Evolutionary conservation across 768 basidiomycete species (phyloP).

Genomic region (Galerina marginata): DNA sequence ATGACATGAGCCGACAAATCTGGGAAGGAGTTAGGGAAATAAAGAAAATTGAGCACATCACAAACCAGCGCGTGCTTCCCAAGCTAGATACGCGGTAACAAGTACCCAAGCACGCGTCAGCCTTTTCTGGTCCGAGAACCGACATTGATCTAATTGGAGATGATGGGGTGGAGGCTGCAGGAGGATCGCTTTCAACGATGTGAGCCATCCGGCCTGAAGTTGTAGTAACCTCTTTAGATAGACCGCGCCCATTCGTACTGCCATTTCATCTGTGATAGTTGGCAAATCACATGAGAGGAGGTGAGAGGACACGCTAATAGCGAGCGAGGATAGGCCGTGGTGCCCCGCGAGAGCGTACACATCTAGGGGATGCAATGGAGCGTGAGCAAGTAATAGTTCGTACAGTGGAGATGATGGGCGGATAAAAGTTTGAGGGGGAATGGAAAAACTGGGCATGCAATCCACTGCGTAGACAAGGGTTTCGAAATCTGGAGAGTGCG

Average conservation of each 20-base stretch:
- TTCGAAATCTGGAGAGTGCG: constrained; percentile 7
- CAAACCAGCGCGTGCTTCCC: constrained; percentile 1
- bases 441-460: constrained; percentile 12
- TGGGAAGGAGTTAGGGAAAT: not conserved
- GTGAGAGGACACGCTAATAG: constrained; percentile 13
- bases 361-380: constrained; percentile 12
- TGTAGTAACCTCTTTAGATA: constrained; percentile 18
- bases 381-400: constrained; percentile 15
- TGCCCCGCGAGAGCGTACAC: constrained; percentile 21
- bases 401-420: constrained; percentile 3
- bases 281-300: constrained; percentile 11
- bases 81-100: not conserved
- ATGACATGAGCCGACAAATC: not conserved
- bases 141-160: constrained; percentile 11
- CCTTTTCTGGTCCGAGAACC: constrained; percentile 6
- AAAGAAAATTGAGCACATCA: not conserved
- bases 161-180: constrained; percentile 12
- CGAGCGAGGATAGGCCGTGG: constrained; percentile 16
- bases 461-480: constrained; percentile 17
- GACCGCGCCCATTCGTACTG: constrained; percentile 13
- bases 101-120: constrained; percentile 10
- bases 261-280: constrained; percentile 15
- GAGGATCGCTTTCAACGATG: constrained; percentile 13
- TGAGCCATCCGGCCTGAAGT: constrained; percentile 4
- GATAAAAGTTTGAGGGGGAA: constrained; percentile 7